Base-by-base conservation (phyloP, 371 early-diverging fungal genomes). In the Haplosporangium sp. region DNA sequence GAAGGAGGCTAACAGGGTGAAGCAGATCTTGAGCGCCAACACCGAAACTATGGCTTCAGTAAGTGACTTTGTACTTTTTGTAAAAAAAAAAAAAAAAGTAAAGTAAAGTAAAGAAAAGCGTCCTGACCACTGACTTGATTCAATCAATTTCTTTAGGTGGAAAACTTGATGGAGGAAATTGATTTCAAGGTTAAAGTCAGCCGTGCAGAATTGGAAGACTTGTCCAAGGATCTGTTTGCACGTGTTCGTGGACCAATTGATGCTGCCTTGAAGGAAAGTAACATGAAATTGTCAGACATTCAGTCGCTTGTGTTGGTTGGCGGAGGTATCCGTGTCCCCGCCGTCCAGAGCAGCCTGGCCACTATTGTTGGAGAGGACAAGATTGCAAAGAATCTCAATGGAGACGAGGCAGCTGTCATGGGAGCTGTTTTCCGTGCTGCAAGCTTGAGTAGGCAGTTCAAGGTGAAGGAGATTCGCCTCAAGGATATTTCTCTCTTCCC, bases 341-440 rank as follows among this genome's bases (percentile, higher is more conserved):
- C 90, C 53, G 89, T 98, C 52, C 96, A 97, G 82, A 72, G 86
- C 35, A 86, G 78, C 50, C 84, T 99, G 63, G 79, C 86, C 3
- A 86, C 90, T 8, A 81, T 90, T 58, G 91, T 96, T 70, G 97
- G 97, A 75, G 87, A 91, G 67, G 92, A 91, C 71, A 95, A 93
- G 84, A 92, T 99, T 71, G 95, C 97, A 47, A 90, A 94, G 86
- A 96, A 95, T 69, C 92, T 99, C 37, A 97, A 99, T 75, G 94
- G 89, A 40, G 99, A 99, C 76, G 99, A 99, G 85, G 97, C 98
- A 15, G 95, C 95, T 47, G 98, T 96, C n/a, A 83, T 96, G 78
- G 95, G 95, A 65, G 98, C 98, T 55, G 95, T 92, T 9, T 95
- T 96, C 87, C 92, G 92, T 67, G 96, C 94, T 35, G 99, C 99